Base-by-base conservation (phyloP, 1,139 yeast species). In the Diutina scorzettiae region DNA sequence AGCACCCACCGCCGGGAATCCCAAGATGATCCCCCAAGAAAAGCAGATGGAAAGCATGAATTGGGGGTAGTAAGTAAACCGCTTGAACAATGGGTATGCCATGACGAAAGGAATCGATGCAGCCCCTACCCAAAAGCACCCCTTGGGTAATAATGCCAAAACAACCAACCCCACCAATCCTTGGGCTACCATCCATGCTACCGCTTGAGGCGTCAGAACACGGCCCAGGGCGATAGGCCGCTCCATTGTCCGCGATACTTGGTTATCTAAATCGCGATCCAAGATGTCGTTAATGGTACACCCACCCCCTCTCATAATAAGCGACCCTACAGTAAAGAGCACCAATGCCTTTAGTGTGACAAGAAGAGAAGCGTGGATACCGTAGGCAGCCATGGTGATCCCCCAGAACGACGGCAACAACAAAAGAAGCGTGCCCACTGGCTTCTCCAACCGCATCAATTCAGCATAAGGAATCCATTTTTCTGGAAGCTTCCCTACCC, bases 291-390 rank as follows among this genome's bases (percentile, higher is more conserved):
- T 93, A 45, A 93, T 81, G 1, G 95, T 89, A 57, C 99, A 93
- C 0, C 98, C 99, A 2, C 96, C 97, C 32, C 97, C 96, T 59
- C 99, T 74, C 96, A 93, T 91, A 14, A 89, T 69, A 33, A 89
- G 55, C 0, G 97, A 76, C 11, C 99, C 99, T 3, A 80, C 65
- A 1, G 91, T 78, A 54, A 89, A 91, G 23, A 89, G 63, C 0
- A 70, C 66, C 32, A 81, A 56, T 51, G 80, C 82, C 49, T 71
- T 69, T 0, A 71, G 46, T 0, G 89, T 77, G 1, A 79, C 71
- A 0, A 75, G 52, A 3, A 84, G 43, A 0, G 96, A 80, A 0
- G 95, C 95, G 1, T 72, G 61, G 0, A 81, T 62, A 48, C 79
- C 69, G 50, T 71, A 81, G 0, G 95, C 91, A 0, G 96, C 97